These are phyloP conservation scores for Verbena officinalis DNA, from an alignment of 257 asterid species.

Conservation along the genomic window DNA sequence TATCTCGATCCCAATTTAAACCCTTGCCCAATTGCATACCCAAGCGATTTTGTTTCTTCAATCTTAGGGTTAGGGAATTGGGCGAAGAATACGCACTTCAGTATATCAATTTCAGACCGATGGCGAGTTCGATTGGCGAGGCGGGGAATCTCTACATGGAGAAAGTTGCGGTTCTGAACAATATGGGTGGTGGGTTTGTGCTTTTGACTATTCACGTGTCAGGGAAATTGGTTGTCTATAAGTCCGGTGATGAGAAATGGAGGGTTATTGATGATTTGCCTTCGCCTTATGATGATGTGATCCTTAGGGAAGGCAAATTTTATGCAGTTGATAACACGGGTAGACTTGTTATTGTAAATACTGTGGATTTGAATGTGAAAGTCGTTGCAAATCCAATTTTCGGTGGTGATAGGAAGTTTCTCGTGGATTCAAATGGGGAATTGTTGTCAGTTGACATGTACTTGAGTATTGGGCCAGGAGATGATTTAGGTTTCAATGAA, in stretches of 20 bases:
- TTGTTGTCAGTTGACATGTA: conserved; percentile 75
- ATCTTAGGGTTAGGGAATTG: conserved; percentile 55
- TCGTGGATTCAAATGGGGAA: conserved; percentile 65
- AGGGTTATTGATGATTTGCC: conserved; percentile 56
- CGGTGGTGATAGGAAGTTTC: conserved; percentile 85
- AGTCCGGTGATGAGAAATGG: conserved; percentile 79
- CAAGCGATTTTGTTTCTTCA: conserved; percentile 39
- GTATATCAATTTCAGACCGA: conserved; percentile 68
- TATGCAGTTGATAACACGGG: conserved; percentile 77
- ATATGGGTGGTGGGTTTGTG: conserved; percentile 41
- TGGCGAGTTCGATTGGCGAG: conserved; percentile 70
- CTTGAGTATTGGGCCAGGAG: conserved; percentile 61
- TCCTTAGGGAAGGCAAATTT: conserved; percentile 51
- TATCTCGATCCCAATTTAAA: conserved; percentile 48
- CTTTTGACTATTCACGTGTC: conserved; percentile 72
- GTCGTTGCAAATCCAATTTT: conserved; percentile 47
- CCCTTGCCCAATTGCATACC: conserved; percentile 67
- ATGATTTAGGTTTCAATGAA: conserved; percentile 60
- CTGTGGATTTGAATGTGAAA: conserved; percentile 41
- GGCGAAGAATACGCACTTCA: conserved; percentile 71
- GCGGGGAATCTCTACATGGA: conserved; percentile 84
- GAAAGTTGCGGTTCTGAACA: conserved; percentile 62
- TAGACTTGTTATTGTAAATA: conserved; percentile 51
- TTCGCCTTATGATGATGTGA: conserved; percentile 77
- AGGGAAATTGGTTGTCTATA: conserved; percentile 69